phyloP scores from a whole-genome alignment of 176 grass and related monocot genomes.

The Olyra latifolia region DNA sequence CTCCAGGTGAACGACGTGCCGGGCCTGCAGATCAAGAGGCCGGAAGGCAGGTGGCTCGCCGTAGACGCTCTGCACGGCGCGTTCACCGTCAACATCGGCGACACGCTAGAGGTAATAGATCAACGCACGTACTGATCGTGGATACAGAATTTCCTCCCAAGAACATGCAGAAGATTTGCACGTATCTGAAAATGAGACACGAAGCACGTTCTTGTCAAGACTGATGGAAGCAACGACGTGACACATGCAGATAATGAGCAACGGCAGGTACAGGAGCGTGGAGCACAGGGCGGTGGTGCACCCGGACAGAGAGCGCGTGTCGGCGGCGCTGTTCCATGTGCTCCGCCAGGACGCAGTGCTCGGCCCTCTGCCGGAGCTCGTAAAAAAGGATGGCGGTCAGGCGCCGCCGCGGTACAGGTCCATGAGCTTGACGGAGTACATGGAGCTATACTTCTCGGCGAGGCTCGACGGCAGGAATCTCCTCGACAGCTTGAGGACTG shows the following conservation, averaged over 20 bases:
- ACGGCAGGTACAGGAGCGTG: conserved; percentile 47
- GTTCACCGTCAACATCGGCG: conserved; percentile 50
- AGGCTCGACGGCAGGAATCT: not conserved
- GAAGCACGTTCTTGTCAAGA: no score
- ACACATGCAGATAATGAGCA: conserved; percentile 18
- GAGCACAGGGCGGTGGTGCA: conserved; percentile 50
- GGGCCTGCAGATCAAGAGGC: conserved; percentile 54
- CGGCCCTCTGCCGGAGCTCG: conserved; percentile 33
- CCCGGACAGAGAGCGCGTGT: conserved; percentile 43
- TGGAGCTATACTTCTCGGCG: not conserved
- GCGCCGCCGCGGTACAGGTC: not conserved
- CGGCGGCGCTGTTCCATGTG: conserved; percentile 44
- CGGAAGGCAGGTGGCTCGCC: conserved; percentile 44
- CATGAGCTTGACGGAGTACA: not conserved
- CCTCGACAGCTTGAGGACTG: not conserved
- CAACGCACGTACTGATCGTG: no score
- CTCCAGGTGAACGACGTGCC: conserved; percentile 43
- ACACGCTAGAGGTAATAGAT: conserved; percentile 43
- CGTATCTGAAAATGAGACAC: no score
- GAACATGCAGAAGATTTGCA: no score
- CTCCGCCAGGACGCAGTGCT: conserved; percentile 23
- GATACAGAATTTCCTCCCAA: no score
- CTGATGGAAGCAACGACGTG: no score
- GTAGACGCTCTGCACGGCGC: conserved; percentile 39
- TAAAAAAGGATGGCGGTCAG: not conserved